Percentiles rank a stretch among this genome's conserved stretches.
Evolutionary conservation across 768 basidiomycete species (phyloP).

Genomic region (Favolaschia claudopus): DNA sequence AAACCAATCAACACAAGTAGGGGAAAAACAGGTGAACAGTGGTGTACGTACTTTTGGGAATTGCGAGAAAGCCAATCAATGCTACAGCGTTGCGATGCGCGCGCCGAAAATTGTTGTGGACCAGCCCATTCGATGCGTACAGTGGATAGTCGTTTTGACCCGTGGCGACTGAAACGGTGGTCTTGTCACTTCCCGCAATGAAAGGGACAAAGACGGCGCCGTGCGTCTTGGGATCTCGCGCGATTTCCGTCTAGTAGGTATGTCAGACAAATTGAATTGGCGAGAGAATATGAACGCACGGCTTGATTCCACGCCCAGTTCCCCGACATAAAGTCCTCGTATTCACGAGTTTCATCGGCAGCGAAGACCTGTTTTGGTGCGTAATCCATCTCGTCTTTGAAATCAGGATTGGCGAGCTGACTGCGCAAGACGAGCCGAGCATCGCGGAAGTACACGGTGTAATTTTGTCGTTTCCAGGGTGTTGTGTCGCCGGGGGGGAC

Average conservation of each 20-base stretch:
- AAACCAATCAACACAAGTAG: conserved; percentile 16
- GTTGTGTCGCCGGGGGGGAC: neutral
- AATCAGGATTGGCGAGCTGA: conserved; percentile 36
- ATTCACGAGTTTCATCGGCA: conserved; percentile 19
- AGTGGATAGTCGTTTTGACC: conserved; percentile 31
- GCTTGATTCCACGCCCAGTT: conserved; percentile 33
- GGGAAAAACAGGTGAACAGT: neutral
- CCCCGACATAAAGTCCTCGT: conserved; percentile 32
- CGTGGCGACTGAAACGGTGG: conserved; percentile 29
- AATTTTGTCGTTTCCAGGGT: conserved; percentile 28
- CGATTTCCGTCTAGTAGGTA: too few relatives aligned
- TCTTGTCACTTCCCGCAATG: conserved; percentile 32
- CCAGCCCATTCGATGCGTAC: conserved; percentile 21
- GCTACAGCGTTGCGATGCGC: conserved; percentile 27
- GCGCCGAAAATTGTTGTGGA: conserved; percentile 26
- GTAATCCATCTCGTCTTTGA: conserved; percentile 34
- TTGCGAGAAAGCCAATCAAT: conserved; percentile 20
- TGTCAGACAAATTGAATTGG: too few relatives aligned
- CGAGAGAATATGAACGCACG: conserved; percentile 19
- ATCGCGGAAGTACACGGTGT: conserved; percentile 34
- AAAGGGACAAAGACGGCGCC: too few relatives aligned
- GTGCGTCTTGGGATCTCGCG: too few relatives aligned
- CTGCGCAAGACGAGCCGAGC: conserved; percentile 24
- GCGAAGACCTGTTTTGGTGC: conserved; percentile 26
- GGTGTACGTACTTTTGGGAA: conserved; percentile 25